Base-by-base conservation (phyloP, 139 green algal species). In the Asterochloris erici region DNA sequence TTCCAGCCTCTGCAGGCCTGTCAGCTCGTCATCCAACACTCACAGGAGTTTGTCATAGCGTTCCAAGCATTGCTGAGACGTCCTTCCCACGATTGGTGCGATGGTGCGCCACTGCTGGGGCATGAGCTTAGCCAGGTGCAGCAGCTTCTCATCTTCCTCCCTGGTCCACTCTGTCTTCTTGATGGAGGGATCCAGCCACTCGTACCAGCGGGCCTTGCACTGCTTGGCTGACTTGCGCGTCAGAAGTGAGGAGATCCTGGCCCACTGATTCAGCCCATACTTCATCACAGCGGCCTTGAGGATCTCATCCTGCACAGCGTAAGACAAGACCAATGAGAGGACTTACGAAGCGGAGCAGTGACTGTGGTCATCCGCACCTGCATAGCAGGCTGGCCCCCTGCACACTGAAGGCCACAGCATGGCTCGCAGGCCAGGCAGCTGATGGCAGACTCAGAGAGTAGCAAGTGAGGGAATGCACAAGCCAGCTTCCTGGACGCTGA, bases 251-350 rank as follows among this genome's bases (percentile, higher is more conserved):
- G 93, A 98, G 74, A 99, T 95, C 75, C 95, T 91, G 27, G 95
- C 88, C 94, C 94, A 97, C 86, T 97, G 94, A 85, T 98, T 97
- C 0, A 97, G 88, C 15, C 93, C 94, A 91, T 97, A 98, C 83
- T 99, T 99, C 97, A 99, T 99, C 11, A 99, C 97, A 27, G 97
- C 97, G 23, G 97, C 97, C 87, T 99, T 99, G 62, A 99, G 92
- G 79, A 99, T 99, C 83, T 99, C 97, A 96, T 99, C 97, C 93
- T 98, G 91, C 63, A 78, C 0, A 24, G 1, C 21, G 28, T 38
- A 73, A 71, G 38, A 54, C 38, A 54, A 26, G 27, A 23, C 69
- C 77, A 38, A 54, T 6, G 38, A 54, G 38, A 54, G 38, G 38
- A 54, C 38, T 54, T 6, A 54, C 38, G 6, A 54, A 54, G 38